Base-by-base conservation (phyloP, 2,329 filamentous ascomycete genomes). In the Phialophora expanda region DNA sequence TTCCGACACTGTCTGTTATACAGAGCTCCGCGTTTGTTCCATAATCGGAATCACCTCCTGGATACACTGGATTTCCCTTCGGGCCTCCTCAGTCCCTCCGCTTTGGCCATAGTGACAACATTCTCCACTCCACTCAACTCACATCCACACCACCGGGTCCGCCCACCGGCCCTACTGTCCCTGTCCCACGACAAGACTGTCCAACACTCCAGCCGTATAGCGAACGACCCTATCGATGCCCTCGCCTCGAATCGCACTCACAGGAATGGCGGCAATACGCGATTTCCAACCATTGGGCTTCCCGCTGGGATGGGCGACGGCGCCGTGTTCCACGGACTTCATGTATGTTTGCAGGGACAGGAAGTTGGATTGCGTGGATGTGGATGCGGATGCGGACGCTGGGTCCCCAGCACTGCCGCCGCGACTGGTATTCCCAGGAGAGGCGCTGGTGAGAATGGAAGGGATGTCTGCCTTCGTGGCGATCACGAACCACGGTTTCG, bases 401-500 rank as follows among this genome's bases (percentile, higher is more conserved):
- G 32, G 32, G 9, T 34, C 32, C 32, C 34, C 34, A 41, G 14
- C 34, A 17, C 14, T 2, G 14, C 34, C 14, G 17, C 14, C 20
- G n/a, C 7, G 8, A n/a, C 38, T n/a, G 14, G 17, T 44, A 44
- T 44, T n/a, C 38, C 17, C 38, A 8, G 17, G 38, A 8, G 14
- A 6, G 38, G 14, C 17, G 38, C 12, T n/a, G 38, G 14, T 7
- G 2, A 6, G 4, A 3, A 44, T 44, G 2, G 38, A 44, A 5
- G 38, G 32, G 12, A 92, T 95, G 77, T 97, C 89, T 22, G 99
- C 90, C 79, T 99, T 99, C 75, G 87, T 85, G 26, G 95, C 95
- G 30, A 99, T 94, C 3, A 99, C 94, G 1, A 96, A 95, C 95
- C 95, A 99, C 0, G 95, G 93, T 80, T 99, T 99, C 38, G 86